A percentile compares a stretch with the other conserved stretches of the same genome.
Evolutionary conservation across 352 stramenopile species (phyloP).

Genomic region (Elongisporangium prolatum): DNA sequence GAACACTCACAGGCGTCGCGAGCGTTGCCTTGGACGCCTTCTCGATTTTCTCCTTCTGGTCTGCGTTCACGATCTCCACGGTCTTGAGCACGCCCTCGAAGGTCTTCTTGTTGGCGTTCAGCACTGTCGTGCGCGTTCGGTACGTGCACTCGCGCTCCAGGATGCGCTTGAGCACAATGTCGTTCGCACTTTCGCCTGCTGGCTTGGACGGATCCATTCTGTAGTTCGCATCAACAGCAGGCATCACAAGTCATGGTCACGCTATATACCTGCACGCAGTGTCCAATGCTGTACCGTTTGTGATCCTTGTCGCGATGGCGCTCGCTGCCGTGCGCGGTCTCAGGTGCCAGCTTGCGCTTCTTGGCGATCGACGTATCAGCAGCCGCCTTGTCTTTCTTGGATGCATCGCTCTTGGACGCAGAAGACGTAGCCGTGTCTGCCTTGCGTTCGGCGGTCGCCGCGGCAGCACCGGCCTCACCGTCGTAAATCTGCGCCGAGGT

Average conservation of each 20-base stretch:
- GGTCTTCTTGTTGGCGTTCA: slow-evolving; percentile 75
- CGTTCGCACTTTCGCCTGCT: slow-evolving; percentile 19
- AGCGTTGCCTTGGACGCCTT: slow-evolving; percentile 71
- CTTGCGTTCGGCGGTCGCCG: slow-evolving; percentile 1
- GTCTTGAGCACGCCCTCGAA: slow-evolving; percentile 83
- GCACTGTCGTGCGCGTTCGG: slow-evolving; percentile 62
- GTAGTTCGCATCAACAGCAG: not conserved
- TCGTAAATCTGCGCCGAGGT: slow-evolving; percentile 63
- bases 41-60: slow-evolving; percentile 86
- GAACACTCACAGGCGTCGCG: slow-evolving; percentile 25
- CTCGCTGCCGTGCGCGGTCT: slow-evolving; percentile 10
- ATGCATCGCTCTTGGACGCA: not conserved
- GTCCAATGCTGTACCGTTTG: slow-evolving; percentile 14
- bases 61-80: slow-evolving; percentile 73
- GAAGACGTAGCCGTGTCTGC: not conserved
- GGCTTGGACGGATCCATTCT: slow-evolving; percentile 25
- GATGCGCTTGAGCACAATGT: slow-evolving; percentile 59
- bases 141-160: slow-evolving; percentile 62
- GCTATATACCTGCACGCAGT: too few relatives aligned
- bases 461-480: slow-evolving; percentile 6
- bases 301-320: slow-evolving; percentile 36
- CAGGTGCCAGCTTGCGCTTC: slow-evolving; percentile 38
- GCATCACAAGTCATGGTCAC: not conserved
- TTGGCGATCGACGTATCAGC: slow-evolving; percentile 18
- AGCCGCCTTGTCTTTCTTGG: slow-evolving; percentile 7